Conservation (phyloP, 805 yeast genomes). For the Kuraishia floccosa region DNA sequence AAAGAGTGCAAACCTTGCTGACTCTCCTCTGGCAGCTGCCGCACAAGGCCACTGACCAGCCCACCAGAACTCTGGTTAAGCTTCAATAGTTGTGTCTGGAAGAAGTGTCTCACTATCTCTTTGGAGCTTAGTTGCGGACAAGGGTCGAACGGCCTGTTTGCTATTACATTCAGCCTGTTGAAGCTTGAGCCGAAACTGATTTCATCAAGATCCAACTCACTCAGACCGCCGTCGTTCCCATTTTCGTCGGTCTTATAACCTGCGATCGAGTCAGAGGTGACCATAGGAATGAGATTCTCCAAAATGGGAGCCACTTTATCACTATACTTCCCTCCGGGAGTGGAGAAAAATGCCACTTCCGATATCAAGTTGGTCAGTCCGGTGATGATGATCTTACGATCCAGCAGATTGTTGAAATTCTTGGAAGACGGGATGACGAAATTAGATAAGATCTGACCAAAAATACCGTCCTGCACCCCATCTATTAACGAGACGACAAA, state of each 20-base stretch:
- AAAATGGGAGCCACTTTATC: constrained; percentile 29
- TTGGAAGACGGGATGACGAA: constrained; percentile 38
- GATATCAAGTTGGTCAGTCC: constrained; percentile 35
- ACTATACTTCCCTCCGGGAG: constrained; percentile 26
- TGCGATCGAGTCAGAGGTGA: constrained; percentile 20
- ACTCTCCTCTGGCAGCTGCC: background rate
- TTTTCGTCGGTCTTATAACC: constrained; percentile 16
- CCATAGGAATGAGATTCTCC: constrained; percentile 25
- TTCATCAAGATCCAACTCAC: constrained; percentile 11
- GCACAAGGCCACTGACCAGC: background rate
- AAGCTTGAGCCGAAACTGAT: constrained; percentile 69
- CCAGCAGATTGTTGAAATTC: constrained; percentile 26
- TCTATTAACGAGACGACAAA: constrained; percentile 61
- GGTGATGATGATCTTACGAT: constrained; percentile 33
- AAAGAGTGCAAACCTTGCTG: no score
- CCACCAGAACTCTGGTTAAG: constrained; percentile 2
- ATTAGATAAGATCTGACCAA: constrained; percentile 36
- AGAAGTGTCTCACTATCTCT: constrained; percentile 20
- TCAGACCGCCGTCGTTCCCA: constrained; percentile 6
- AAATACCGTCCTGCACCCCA: constrained; percentile 54
- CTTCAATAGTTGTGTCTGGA: constrained; percentile 8
- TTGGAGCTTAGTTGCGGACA: constrained; percentile 30
- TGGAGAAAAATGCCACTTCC: constrained; percentile 17
- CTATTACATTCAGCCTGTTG: constrained; percentile 60
- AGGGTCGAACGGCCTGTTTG: constrained; percentile 61